Conservation (phyloP, 768 basidiomycete genomes). For the Hypholoma sublateritium region DNA sequence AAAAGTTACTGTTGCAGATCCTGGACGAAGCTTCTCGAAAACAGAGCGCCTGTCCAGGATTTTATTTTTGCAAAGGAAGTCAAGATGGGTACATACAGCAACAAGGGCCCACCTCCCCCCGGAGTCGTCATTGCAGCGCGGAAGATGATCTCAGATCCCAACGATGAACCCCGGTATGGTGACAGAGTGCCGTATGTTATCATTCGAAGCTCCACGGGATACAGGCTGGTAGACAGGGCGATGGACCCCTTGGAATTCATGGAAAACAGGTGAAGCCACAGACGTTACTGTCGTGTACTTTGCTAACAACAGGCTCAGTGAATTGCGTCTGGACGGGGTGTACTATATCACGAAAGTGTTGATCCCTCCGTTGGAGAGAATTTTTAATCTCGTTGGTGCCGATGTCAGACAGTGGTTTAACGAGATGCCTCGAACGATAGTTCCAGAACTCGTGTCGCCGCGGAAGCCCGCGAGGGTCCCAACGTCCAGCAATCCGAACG, state of each 20-base stretch:
- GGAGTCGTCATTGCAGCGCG: conserved; percentile 86
- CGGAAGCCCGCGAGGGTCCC: conserved; percentile 21
- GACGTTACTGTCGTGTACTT: background rate
- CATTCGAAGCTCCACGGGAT: conserved; percentile 56
- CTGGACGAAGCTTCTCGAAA: conserved; percentile 83
- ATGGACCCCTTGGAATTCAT: conserved; percentile 30
- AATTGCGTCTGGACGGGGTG: conserved; percentile 74
- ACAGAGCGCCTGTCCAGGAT: conserved; percentile 83
- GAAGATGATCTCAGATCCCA: conserved; percentile 69
- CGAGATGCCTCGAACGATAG: conserved; percentile 69
- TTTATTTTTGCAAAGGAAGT: conserved; percentile 96
- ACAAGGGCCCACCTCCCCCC: conserved; percentile 80
- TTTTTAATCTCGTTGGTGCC: conserved; percentile 90
- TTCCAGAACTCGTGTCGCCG: conserved; percentile 33
- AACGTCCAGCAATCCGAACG: conserved; percentile 28
- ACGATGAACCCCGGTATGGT: conserved; percentile 87
- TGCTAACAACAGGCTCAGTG: conserved; percentile 34
- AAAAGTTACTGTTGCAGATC: conserved; percentile 85
- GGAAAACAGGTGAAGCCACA: conserved; percentile 25
- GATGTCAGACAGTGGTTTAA: conserved; percentile 86
- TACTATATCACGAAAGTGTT: conserved; percentile 90
- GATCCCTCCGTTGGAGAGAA: conserved; percentile 86
- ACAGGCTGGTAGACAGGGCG: conserved; percentile 38
- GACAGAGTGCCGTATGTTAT: conserved; percentile 95
- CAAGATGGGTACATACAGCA: conserved; percentile 92